phyloP scores from a whole-genome alignment of 2,329 filamentous ascomycete species.

The Aspergillus brunneoviolaceus region DNA sequence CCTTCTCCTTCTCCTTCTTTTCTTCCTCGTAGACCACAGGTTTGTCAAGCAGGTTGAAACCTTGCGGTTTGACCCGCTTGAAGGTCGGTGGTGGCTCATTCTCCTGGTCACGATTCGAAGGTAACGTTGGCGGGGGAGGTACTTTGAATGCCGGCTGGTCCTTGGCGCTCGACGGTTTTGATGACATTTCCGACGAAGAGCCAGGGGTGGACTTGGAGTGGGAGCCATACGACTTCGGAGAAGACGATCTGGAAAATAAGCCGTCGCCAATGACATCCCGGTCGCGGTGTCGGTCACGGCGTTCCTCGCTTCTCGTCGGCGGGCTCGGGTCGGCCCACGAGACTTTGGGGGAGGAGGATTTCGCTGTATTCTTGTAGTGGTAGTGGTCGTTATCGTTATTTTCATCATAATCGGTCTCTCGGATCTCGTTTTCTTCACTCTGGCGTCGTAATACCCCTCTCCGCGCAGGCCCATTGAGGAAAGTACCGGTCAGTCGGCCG shows the following conservation, averaged over 20 bases:
- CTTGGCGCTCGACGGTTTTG: constrained; percentile 41
- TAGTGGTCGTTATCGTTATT: constrained; percentile 30
- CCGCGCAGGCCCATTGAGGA: constrained; percentile 76
- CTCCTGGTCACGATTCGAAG: constrained; percentile 74
- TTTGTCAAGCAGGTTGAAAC: constrained; percentile 57
- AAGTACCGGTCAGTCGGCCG: constrained; percentile 71
- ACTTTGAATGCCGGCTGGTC: constrained; percentile 59
- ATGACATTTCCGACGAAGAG: constrained; percentile 41
- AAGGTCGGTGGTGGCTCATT: constrained; percentile 75
- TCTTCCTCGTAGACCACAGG: constrained; percentile 51
- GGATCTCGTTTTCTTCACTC: constrained; percentile 60
- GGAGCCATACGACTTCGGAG: constrained; percentile 37
- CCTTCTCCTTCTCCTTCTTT: constrained; percentile 40
- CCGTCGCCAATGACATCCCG: constrained; percentile 24
- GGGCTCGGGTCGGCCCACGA: constrained; percentile 39
- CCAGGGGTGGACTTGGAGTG: constrained; percentile 43
- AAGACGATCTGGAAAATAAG: constrained; percentile 35
- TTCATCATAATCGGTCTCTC: constrained; percentile 24
- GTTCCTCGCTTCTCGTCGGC: constrained; percentile 22
- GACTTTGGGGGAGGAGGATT: constrained; percentile 36
- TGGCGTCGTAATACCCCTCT: constrained; percentile 63
- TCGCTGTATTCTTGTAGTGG: constrained; percentile 23
- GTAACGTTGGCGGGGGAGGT: constrained; percentile 57
- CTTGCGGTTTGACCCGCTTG: constrained; percentile 59
- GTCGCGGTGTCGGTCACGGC: constrained; percentile 24